Conservation (phyloP, 2,329 filamentous ascomycete species). For the Huntiella abstrusa region DNA sequence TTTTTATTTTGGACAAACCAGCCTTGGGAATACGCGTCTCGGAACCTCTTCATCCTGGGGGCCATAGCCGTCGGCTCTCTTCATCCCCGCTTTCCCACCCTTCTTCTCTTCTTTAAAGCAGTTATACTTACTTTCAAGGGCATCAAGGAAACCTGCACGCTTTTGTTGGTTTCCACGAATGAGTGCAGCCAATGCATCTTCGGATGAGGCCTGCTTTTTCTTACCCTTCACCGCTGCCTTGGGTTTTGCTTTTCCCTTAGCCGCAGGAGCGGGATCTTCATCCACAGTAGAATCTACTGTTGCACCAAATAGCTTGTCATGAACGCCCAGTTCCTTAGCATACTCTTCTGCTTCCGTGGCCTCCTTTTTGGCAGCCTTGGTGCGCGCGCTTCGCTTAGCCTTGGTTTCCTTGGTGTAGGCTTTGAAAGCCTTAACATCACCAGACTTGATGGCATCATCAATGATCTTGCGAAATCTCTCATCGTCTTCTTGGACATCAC, state of each 20-base stretch:
- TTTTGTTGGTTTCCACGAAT: constrained; percentile 54
- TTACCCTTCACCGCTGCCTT: constrained; percentile 14
- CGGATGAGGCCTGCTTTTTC: constrained; percentile 25
- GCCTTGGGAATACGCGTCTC: too few relatives aligned
- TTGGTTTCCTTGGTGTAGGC: constrained; percentile 59
- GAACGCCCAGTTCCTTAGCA: constrained; percentile 55
- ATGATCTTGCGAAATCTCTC: constrained; percentile 67
- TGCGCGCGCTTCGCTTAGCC: constrained; percentile 37
- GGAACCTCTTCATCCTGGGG: too few relatives aligned
- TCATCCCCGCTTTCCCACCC: constrained; percentile 30
- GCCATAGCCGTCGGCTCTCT: constrained; percentile 40
- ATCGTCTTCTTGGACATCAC: constrained; percentile 67
- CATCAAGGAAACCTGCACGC: constrained; percentile 47
- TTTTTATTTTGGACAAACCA: too few relatives aligned
- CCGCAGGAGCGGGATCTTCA: constrained; percentile 8
- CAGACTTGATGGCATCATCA: constrained; percentile 54
- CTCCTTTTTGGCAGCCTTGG: constrained; percentile 46
- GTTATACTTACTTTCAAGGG: constrained; percentile 60
- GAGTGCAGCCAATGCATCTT: constrained; percentile 46
- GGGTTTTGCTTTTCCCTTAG: neutral
- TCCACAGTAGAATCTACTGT: constrained; percentile 16
- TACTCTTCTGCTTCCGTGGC: constrained; percentile 54
- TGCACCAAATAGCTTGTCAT: constrained; percentile 46
- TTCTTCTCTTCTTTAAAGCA: constrained; percentile 28
- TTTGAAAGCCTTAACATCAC: constrained; percentile 46